Conservation (phyloP, 2,329 filamentous ascomycete genomes). For the Gnomoniopsis sp. region DNA sequence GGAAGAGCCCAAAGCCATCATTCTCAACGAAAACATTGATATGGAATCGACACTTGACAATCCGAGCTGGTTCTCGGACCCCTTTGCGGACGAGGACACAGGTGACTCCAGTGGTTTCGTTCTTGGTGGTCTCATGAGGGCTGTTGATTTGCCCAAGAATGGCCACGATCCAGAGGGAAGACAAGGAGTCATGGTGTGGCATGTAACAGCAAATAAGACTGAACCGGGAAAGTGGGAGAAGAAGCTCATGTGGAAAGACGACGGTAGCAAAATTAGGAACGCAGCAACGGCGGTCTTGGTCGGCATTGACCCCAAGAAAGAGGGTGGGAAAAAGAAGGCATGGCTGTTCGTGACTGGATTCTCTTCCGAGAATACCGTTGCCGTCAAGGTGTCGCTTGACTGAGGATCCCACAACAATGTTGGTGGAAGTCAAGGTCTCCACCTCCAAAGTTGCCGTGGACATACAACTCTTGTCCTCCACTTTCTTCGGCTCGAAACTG, state of each 20-base stretch:
- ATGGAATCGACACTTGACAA: conserved; percentile 52
- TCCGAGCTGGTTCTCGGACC: conserved; percentile 54
- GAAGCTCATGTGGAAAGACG: conserved; percentile 54
- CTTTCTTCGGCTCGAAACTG: no score
- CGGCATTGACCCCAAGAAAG: conserved; percentile 43
- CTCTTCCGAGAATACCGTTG: conserved; percentile 44
- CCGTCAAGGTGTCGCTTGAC: conserved; percentile 48
- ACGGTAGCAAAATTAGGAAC: conserved; percentile 46
- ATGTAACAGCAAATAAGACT: conserved; percentile 20
- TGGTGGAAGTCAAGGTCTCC: no score
- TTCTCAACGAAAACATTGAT: conserved; percentile 38
- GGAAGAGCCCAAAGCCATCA: conserved; percentile 26
- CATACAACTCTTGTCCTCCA: no score
- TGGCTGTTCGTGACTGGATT: conserved; percentile 60
- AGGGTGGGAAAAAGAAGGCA: conserved; percentile 42
- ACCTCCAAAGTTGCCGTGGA: no score
- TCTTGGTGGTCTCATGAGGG: conserved; percentile 43
- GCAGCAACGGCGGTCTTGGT: conserved; percentile 52
- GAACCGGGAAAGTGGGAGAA: conserved; percentile 34
- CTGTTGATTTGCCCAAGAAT: conserved; percentile 32
- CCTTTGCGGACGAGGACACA: conserved; percentile 36
- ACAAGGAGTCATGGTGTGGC: conserved; percentile 47
- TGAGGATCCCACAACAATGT: neutral
- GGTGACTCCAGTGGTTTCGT: conserved; percentile 53
- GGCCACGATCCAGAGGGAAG: conserved; percentile 31